Conservation (phyloP, 768 basidiomycete genomes). For the Amanita exitialis region DNA sequence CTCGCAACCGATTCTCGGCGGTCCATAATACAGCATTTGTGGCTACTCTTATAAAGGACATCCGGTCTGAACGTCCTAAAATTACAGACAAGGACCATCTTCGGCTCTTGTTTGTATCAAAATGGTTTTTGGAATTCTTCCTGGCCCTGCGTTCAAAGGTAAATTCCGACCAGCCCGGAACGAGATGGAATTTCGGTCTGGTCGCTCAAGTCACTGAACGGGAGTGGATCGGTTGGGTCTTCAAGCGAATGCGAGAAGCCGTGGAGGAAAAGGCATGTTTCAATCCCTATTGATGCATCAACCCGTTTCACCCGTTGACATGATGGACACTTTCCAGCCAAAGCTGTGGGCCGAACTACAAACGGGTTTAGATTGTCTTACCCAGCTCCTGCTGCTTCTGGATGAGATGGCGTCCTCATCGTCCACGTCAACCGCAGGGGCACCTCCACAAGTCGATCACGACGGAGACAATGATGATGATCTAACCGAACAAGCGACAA, state of each 20-base stretch:
- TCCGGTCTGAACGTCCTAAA: constrained; percentile 84
- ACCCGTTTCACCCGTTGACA: constrained; percentile 4
- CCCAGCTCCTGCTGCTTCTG: constrained; percentile 83
- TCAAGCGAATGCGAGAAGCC: constrained; percentile 79
- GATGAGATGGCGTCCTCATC: constrained; percentile 63
- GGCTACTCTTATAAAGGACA: constrained; percentile 78
- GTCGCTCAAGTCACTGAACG: constrained; percentile 83
- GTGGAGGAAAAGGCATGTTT: constrained; percentile 79
- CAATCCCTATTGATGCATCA: constrained; percentile 1
- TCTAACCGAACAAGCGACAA: constrained; percentile 64
- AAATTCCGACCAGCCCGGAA: constrained; percentile 13
- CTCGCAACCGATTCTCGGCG: background rate
- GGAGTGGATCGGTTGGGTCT: constrained; percentile 83
- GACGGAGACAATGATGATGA: constrained; percentile 18
- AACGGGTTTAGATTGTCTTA: constrained; percentile 89
- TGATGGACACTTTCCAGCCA: constrained; percentile 32
- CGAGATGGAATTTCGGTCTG: constrained; percentile 56
- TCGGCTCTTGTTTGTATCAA: constrained; percentile 75
- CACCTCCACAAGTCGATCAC: background rate
- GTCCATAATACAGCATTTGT: constrained; percentile 62
- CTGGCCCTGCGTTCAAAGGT: constrained; percentile 36
- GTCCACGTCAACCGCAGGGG: background rate
- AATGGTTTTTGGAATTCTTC: constrained; percentile 93
- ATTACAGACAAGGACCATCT: constrained; percentile 94
- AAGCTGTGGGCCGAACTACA: constrained; percentile 92